phyloP scores from a whole-genome alignment of 768 basidiomycete genomes.

The Russula virescens region DNA sequence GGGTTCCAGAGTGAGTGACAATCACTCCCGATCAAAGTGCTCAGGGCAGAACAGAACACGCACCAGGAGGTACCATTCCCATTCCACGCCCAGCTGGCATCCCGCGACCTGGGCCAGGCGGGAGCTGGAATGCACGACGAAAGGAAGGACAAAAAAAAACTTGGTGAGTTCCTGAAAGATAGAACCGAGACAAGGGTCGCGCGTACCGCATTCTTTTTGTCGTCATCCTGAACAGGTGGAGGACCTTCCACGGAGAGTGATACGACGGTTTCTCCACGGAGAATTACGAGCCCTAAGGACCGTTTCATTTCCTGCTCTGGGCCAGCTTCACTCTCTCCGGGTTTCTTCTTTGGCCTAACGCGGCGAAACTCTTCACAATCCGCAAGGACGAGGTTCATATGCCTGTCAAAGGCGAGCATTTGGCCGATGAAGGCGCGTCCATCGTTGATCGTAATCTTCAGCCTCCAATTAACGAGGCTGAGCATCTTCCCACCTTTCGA shows the following conservation, averaged over 20 bases:
- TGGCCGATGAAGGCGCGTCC: constrained; percentile 93
- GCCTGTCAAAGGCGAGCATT: constrained; percentile 99
- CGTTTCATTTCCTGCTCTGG: constrained; percentile 94
- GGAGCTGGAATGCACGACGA: constrained; percentile 46
- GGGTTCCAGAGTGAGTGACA: constrained; percentile 12
- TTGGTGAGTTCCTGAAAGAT: background rate
- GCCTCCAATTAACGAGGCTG: constrained; percentile 93
- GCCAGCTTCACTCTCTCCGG: constrained; percentile 63
- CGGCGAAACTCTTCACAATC: constrained; percentile 98
- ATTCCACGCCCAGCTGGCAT: constrained; percentile 96
- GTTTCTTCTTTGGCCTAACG: constrained; percentile 87
- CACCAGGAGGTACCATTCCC: constrained; percentile 88
- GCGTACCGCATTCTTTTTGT: constrained; percentile 75
- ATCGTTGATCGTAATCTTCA: constrained; percentile 96
- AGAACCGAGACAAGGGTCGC: background rate
- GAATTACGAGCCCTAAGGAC: constrained; percentile 90
- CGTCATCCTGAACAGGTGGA: constrained; percentile 85
- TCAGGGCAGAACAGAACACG: constrained; percentile 29
- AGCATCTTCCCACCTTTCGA: constrained; percentile 99
- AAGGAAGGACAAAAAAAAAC: constrained; percentile 19
- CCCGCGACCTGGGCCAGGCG: constrained; percentile 87
- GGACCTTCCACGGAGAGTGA: constrained; percentile 94
- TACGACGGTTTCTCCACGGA: constrained; percentile 95
- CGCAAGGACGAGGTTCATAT: constrained; percentile 98
- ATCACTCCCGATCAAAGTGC: constrained; percentile 17